Percentiles rank a stretch among this genome's conserved stretches.
These are phyloP conservation scores for Tardiomyces digboiensis DNA, from an alignment of 1,139 yeast species.

Conservation along the genomic window DNA sequence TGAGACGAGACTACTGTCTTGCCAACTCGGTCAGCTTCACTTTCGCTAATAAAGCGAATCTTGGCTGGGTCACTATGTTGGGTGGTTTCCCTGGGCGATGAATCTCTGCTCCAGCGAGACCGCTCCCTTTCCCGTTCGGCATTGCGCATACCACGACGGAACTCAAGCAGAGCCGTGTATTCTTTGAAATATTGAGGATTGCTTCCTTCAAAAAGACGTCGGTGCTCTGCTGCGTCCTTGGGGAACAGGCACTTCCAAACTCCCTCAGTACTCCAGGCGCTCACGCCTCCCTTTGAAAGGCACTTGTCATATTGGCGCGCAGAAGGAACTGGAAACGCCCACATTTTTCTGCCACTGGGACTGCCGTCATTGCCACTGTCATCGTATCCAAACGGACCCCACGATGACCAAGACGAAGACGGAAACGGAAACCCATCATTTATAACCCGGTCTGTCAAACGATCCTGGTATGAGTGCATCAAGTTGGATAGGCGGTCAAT, in stretches of 20 bases:
- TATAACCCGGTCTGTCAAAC: not conserved
- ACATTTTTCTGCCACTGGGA: not conserved
- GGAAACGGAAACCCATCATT: not conserved
- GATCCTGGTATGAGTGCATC: not conserved
- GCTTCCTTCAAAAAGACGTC: not conserved
- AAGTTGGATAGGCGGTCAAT: not conserved
- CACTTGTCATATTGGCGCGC: slow-evolving; percentile 54
- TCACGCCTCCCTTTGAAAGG: slow-evolving; percentile 49
- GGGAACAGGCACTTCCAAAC: slow-evolving; percentile 89
- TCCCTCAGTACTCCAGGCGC: slow-evolving; percentile 72
- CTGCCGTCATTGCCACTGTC: not conserved
- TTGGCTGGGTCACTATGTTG: slow-evolving; percentile 4
- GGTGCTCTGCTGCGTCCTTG: slow-evolving; percentile 4
- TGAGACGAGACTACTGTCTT: slow-evolving; percentile 42
- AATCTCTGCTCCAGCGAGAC: slow-evolving; percentile 5
- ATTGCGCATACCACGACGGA: slow-evolving; percentile 52
- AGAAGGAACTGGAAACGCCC: slow-evolving; percentile 53
- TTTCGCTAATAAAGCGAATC: slow-evolving; percentile 13
- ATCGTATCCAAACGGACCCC: not conserved
- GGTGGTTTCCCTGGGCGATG: not conserved
- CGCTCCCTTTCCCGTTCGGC: slow-evolving; percentile 16
- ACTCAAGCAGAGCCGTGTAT: slow-evolving; percentile 54
- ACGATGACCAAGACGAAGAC: not conserved
- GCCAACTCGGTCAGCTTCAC: slow-evolving; percentile 19
- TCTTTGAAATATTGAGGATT: slow-evolving; percentile 41